Percentiles rank a stretch among this genome's conserved stretches.
Evolutionary conservation across 257 asterid genomes (phyloP).

Genomic region (Solanum pinnatisectum): DNA sequence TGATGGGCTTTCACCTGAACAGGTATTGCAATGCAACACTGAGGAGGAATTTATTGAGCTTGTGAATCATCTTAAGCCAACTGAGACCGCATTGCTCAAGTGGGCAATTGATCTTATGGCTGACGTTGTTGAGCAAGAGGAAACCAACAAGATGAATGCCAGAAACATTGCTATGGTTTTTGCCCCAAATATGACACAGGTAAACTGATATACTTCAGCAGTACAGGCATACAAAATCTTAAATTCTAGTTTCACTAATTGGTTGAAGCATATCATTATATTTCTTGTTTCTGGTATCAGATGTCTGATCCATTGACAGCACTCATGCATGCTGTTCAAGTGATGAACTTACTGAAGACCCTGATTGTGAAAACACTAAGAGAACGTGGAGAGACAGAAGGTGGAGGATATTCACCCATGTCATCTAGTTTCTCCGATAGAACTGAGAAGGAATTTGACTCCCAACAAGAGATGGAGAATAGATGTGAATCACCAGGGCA

Average conservation of each 20-base stretch:
- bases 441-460: conserved; percentile 32
- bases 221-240: background rate
- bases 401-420: conserved; percentile 46
- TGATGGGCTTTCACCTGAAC: conserved; percentile 80
- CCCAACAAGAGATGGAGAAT: conserved; percentile 61
- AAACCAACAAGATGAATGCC: conserved; percentile 87
- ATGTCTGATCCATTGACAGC: conserved; percentile 98
- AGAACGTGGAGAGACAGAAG: conserved; percentile 56
- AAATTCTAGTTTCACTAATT: background rate
- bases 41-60: conserved; percentile 74
- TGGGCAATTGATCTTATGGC: conserved; percentile 99
- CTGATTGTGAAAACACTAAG: conserved; percentile 63
- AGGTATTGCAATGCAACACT: conserved; percentile 63
- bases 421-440: conserved; percentile 55
- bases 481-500: conserved; percentile 54
- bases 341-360: conserved; percentile 87
- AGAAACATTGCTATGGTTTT: conserved; percentile 94
- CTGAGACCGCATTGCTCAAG: conserved; percentile 63
- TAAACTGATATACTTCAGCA: background rate
- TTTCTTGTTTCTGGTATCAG: conserved; percentile 25
- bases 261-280: background rate
- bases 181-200: conserved; percentile 98
- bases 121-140: conserved; percentile 90
- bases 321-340: conserved; percentile 98
- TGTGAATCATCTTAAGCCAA: conserved; percentile 62